Evolutionary conservation across 1,284 basidiomycete genomes (phyloP), one percentile per base, ranked within the genome.

Genomic region (Cutaneotrichosporon cavernicola): DNA sequence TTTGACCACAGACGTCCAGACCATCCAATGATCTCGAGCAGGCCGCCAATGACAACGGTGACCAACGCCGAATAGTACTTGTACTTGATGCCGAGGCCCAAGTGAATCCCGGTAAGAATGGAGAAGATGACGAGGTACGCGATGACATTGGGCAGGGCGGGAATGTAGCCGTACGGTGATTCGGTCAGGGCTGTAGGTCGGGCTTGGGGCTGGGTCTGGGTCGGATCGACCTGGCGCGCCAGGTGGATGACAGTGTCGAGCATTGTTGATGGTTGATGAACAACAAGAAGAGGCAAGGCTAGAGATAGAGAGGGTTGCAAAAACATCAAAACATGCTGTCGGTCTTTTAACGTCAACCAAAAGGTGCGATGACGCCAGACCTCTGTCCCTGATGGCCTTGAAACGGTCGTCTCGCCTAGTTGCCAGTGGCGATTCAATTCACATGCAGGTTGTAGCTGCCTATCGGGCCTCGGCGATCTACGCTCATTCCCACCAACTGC

Each of bases 61-160:
- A 83, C 83, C 47, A 87, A 71, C 10, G 86, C 73, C 77, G 83
- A 86, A 84, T 85, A 87, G 56, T 83, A 77, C 56, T 70, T 71
- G 59, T 65, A 72, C 53, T 62, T 38, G 7, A 83, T 61, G 0
- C 84, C 82, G 70, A 87, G 84, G 6, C 68, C 73, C 13, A 83
- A 43, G 69, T 88, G 87, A 0, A 80, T 43, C 2, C 79, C 80
- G 81, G 68, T 65, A 22, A 66, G 56, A 16, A 73, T 31, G 52
- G 65, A 62, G 64, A 76, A 78, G 46, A 76, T 64, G 43, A 65
- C 63, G n/a, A 74, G 60, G 63, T 71, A 75, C 52, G 69, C 63
- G 11, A 72, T 51, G 9, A 58, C 60, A 52, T 56, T 67, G 11
- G 58, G 62, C 1, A 64, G 53, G 14, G 61, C 60, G 0, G 76